A percentile compares a stretch with the other conserved stretches of the same genome.
phyloP scores from a whole-genome alignment of 2,329 filamentous ascomycete genomes.

The Lithohypha guttulata region DNA sequence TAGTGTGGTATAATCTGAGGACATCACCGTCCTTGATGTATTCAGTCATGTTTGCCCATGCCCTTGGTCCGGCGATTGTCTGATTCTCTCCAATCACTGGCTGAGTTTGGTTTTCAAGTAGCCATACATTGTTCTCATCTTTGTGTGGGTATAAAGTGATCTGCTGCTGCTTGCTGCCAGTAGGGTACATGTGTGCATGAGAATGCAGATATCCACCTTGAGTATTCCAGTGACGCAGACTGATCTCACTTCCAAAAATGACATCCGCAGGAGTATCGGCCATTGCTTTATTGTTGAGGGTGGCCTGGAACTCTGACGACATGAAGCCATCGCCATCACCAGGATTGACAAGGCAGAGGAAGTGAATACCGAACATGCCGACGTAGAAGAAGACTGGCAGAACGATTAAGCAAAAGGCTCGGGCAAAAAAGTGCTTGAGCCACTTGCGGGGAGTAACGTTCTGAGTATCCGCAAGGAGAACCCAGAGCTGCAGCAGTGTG shows the following conservation, averaged over 20 bases:
- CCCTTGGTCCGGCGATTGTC: slow-evolving; percentile 66
- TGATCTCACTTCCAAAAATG: slow-evolving; percentile 74
- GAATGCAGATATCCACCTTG: slow-evolving; percentile 97
- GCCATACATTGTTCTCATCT: slow-evolving; percentile 93
- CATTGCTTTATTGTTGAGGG: slow-evolving; percentile 93
- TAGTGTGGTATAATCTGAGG: slow-evolving; percentile 70
- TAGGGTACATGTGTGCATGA: slow-evolving; percentile 93
- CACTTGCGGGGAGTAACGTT: slow-evolving; percentile 77
- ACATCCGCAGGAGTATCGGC: slow-evolving; percentile 88
- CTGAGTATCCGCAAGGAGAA: slow-evolving; percentile 78
- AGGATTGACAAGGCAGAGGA: slow-evolving; percentile 82
- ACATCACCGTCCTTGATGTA: slow-evolving; percentile 71
- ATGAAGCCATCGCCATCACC: slow-evolving; percentile 98
- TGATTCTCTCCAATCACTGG: slow-evolving; percentile 62
- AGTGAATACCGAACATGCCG: slow-evolving; percentile 95
- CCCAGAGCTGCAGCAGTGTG: slow-evolving; percentile 87
- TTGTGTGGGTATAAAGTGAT: slow-evolving; percentile 98
- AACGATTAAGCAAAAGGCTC: slow-evolving; percentile 80
- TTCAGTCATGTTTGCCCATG: slow-evolving; percentile 63
- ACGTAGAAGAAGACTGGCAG: slow-evolving; percentile 87
- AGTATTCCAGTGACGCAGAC: slow-evolving; percentile 86
- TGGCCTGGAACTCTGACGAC: slow-evolving; percentile 98
- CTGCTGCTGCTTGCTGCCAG: slow-evolving; percentile 95
- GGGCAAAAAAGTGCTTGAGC: slow-evolving; percentile 88
- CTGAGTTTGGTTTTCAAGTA: slow-evolving; percentile 93